Base-by-base conservation (phyloP, 2,329 filamentous ascomycete species). In the Fusarium sp. region DNA sequence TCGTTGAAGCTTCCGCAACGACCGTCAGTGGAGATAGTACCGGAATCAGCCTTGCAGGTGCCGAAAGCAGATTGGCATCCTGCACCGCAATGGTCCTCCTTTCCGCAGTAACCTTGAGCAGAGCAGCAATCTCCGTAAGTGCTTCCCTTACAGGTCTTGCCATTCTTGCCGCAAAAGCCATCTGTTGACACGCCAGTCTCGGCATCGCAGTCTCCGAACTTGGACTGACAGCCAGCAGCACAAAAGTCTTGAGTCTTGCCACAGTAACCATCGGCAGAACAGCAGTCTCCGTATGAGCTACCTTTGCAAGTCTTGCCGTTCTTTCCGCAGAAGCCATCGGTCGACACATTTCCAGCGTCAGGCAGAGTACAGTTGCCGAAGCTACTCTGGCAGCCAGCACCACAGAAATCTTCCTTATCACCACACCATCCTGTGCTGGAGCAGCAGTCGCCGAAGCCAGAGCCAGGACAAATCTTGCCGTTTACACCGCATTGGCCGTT, bases 291-390 rank as follows among this genome's bases (percentile, higher is more conserved):
- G 3, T 5, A 49, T 1, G 42, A 8, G 15, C 41, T 48, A 1
- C 57, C 57, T 15, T 48, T 57, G 29, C 52, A 61, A 4, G 39
- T 48, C 53, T 62, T 62, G 1, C 53, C 43, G 11, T 62, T 57
- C 44, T 33, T 54, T 1, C 58, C 58, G 6, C 53, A 62, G 13
- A 23, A 47, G 1, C 57, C 57, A 16, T 63, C 55, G 4, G 41
- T 63, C 4, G 55, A 60, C 1, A 60, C 12, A n/a, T 56, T 20
- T 2, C 33, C 55, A 3, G 55, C 24, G 10, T 58, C 12, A 5
- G 46, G n/a, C 5, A 28, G 3, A 2, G 56, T 39, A n/a, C 48
- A 63, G 12, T 23, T 63, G 2, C 56, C 56, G 7, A 54, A 63
- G 4, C 48, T 37, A 4, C 23, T 26, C 11, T 63, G 47, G 0